These are phyloP conservation scores for Ganoderma meredithae DNA, from an alignment of 1,284 basidiomycete species.

Conservation along the genomic window DNA sequence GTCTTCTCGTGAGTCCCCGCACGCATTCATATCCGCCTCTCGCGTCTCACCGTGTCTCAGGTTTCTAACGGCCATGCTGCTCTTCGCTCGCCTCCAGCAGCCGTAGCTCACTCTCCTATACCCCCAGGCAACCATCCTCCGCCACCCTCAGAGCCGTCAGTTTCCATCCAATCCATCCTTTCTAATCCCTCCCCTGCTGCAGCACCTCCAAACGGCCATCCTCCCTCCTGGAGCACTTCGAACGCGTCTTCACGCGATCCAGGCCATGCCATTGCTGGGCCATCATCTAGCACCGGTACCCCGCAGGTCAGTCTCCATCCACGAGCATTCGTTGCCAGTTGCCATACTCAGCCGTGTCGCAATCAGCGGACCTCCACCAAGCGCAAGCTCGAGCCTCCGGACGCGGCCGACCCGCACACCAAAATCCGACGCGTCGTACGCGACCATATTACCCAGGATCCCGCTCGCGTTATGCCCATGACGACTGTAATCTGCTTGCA, in stretches of 20 bases:
- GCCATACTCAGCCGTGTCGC: slow-evolving; percentile 18
- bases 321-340: slow-evolving; percentile 9
- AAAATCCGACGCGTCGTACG: slow-evolving; percentile 85
- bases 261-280: slow-evolving; percentile 22
- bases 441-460: slow-evolving; percentile 78
- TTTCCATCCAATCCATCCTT: slow-evolving; percentile 49
- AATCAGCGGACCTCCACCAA: slow-evolving; percentile 56
- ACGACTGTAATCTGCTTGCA: slow-evolving; percentile 89
- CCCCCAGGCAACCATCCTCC: slow-evolving; percentile 34
- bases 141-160: slow-evolving; percentile 24
- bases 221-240: slow-evolving; percentile 32
- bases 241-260: slow-evolving; percentile 30
- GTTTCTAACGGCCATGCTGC: slow-evolving; percentile 37
- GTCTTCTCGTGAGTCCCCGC: slow-evolving; percentile 50
- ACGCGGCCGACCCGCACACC: slow-evolving; percentile 72
- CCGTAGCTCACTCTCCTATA: slow-evolving; percentile 41
- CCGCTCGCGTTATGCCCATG: slow-evolving; percentile 78
- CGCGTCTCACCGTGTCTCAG: slow-evolving; percentile 40
- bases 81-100: slow-evolving; percentile 35
- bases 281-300: slow-evolving; percentile 17
- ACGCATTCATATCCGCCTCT: slow-evolving; percentile 33
- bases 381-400: slow-evolving; percentile 75
- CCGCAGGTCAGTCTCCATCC: slow-evolving; percentile 24
- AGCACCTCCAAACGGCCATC: slow-evolving; percentile 42
- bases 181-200: slow-evolving; percentile 42